phyloP scores from a whole-genome alignment of 345 rosid species.

The Salix arbutifolia region DNA sequence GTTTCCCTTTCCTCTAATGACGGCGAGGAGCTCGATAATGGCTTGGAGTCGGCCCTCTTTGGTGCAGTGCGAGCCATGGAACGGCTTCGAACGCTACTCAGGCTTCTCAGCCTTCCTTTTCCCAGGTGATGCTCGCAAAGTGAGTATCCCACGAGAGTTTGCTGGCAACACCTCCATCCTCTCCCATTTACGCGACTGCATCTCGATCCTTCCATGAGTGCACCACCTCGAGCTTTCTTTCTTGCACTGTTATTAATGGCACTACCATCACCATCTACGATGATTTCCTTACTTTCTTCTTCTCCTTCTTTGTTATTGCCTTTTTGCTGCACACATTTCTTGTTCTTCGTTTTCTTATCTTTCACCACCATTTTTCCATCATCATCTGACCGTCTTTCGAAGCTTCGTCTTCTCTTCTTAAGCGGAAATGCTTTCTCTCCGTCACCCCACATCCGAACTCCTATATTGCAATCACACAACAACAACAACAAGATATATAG shows the following conservation, averaged over 20 bases:
- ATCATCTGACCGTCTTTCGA: slow-evolving; percentile 14
- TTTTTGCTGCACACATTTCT: slow-evolving; percentile 17
- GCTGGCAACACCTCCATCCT: slow-evolving; percentile 96
- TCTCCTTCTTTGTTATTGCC: slow-evolving; percentile 13
- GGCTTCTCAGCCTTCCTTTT: slow-evolving; percentile 86
- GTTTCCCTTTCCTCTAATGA: slow-evolving; percentile 1
- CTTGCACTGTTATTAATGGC: slow-evolving; percentile 10
- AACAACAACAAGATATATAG: slow-evolving; percentile 6
- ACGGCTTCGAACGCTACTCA: slow-evolving; percentile 42
- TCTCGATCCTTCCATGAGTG: slow-evolving; percentile 72
- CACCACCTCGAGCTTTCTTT: slow-evolving; percentile 51
- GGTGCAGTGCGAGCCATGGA: slow-evolving; percentile 8
- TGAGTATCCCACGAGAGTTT: slow-evolving; percentile 86
- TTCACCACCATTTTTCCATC: slow-evolving; percentile 14
- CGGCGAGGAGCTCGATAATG: slow-evolving; percentile 4
- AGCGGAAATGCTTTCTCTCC: slow-evolving; percentile 44
- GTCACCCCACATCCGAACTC: slow-evolving; percentile 38
- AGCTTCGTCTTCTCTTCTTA: slow-evolving; percentile 60
- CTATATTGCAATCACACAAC: slow-evolving; percentile 21
- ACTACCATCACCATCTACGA: background rate
- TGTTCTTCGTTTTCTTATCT: slow-evolving; percentile 39
- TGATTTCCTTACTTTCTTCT: background rate
- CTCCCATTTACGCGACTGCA: slow-evolving; percentile 96
- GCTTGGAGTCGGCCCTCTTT: slow-evolving; percentile 8
- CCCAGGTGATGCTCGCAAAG: slow-evolving; percentile 97